A percentile compares a stretch with the other conserved stretches of the same genome.
Conservation (phyloP, 202 grass and related monocot genomes). For the Setaria italica region DNA sequence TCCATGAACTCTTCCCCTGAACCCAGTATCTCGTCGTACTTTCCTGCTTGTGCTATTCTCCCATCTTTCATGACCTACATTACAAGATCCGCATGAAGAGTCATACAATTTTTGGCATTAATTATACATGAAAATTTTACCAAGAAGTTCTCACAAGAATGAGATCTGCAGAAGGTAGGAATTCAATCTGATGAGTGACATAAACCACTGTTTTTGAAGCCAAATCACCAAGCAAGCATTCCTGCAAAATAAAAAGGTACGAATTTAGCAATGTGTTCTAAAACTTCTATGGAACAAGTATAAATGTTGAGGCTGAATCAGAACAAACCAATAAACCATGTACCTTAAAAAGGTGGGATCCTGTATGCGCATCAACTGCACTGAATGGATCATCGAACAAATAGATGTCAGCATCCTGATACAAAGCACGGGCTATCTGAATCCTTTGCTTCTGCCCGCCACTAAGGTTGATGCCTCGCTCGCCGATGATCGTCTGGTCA, state of each 20-base stretch:
- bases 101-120: conserved; percentile 18
- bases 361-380: conserved; percentile 76
- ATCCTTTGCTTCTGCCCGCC: conserved; percentile 72
- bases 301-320: neutral
- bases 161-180: conserved; percentile 69
- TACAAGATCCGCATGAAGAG: conserved; percentile 17
- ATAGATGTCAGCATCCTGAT: conserved; percentile 77
- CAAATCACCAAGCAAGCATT: conserved; percentile 65
- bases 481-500: conserved; percentile 71
- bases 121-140: conserved; percentile 11
- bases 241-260: conserved; percentile 45
- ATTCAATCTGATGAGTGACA: conserved; percentile 73
- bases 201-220: conserved; percentile 72
- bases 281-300: neutral
- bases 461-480: conserved; percentile 79
- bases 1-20: conserved; percentile 63
- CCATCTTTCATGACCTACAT: conserved; percentile 84
- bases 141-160: conserved; percentile 60
- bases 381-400: conserved; percentile 80
- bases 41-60: conserved; percentile 77
- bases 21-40: conserved; percentile 65
- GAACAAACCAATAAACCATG: neutral
- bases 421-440: conserved; percentile 77
- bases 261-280: neutral
- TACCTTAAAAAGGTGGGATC: conserved; percentile 76